Base-by-base conservation (phyloP, 2,329 filamentous ascomycete genomes). In the Claviceps fusiformis region DNA sequence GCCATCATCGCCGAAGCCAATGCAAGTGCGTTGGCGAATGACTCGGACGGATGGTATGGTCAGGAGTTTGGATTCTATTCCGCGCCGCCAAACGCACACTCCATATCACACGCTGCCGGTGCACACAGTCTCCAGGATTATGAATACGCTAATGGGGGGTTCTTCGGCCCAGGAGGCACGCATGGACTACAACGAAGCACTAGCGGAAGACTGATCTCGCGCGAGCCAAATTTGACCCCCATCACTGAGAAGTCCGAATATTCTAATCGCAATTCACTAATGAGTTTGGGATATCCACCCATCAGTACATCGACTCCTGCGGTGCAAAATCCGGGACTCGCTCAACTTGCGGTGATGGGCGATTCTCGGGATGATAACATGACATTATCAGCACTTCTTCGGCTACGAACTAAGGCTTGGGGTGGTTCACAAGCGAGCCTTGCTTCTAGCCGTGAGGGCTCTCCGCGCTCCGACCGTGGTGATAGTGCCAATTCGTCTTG, bases 1-100 rank as follows among this genome's bases (percentile, higher is more conserved):
- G 83, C 84, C 37, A 93, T 97, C 62, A 95, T 98, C 57, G 92
- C 91, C 0, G 93, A 90, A 56, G 93, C 93, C 5, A 98, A 98
- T 62, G 91, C 92, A 0, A 91, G 93, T 66, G 93, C 87, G 1
- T 76, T 98, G 8, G 92, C 93, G 49, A 91, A 89, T 61, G 93
- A 98, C 64, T 85, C 85, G 7, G 92, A 96, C 59, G 92, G 89
- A 0, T 95, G 93, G 73, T 98, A 98, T 65, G 93, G 93, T 0
- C 86, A 90, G 61, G 93, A 98, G 67, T 98, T 98, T 65, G 91
- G 90, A 0, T 98, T 98, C 68, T 98, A 95, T 67, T 89, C 91
- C 1, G 74, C 76, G 1, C 79, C 81, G 0, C 61, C 71, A 5
- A 66, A 66, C 17, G 67, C 71, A 11, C 70, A 69, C 44, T 67